Evolutionary conservation across 768 basidiomycete genomes (phyloP).

Genomic region (Chalciporus chontae): DNA sequence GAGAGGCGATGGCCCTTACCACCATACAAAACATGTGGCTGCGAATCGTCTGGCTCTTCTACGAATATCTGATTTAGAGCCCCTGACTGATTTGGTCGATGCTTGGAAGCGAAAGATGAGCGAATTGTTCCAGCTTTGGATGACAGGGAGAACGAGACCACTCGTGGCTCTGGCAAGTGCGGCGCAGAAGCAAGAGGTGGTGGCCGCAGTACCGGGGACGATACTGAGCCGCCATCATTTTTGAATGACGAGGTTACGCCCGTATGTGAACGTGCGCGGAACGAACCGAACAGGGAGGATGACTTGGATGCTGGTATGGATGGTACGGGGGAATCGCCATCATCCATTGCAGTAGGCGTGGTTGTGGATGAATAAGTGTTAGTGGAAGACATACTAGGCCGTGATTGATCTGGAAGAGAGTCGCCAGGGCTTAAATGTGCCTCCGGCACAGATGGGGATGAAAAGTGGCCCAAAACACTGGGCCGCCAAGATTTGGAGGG

Average conservation of each 20-base stretch:
- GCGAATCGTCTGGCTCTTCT: constrained; percentile 27
- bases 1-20: constrained; percentile 29
- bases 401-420: constrained; percentile 39
- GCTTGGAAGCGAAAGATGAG: constrained; percentile 28
- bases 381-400: constrained; percentile 60
- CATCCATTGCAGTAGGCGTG: constrained; percentile 33
- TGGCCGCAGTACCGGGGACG: constrained; percentile 38
- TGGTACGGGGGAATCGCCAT: constrained; percentile 36
- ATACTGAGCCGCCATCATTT: constrained; percentile 17
- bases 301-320: constrained; percentile 36
- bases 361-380: constrained; percentile 50
- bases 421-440: constrained; percentile 42
- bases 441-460: constrained; percentile 45
- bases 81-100: constrained; percentile 12
- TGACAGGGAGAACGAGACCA: constrained; percentile 27
- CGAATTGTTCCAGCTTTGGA: constrained; percentile 30
- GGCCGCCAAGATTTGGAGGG: constrained; percentile 45
- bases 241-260: constrained; percentile 31
- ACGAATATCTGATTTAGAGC: constrained; percentile 20
- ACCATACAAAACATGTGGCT: constrained; percentile 28
- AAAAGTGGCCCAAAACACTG: constrained; percentile 62
- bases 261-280: constrained; percentile 29
- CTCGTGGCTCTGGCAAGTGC: constrained; percentile 38
- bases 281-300: constrained; percentile 31
- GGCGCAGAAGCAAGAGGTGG: constrained; percentile 36